These are phyloP conservation scores for Zizania latifolia DNA, from an alignment of 176 grass and related monocot species.

Conservation along the genomic window DNA sequence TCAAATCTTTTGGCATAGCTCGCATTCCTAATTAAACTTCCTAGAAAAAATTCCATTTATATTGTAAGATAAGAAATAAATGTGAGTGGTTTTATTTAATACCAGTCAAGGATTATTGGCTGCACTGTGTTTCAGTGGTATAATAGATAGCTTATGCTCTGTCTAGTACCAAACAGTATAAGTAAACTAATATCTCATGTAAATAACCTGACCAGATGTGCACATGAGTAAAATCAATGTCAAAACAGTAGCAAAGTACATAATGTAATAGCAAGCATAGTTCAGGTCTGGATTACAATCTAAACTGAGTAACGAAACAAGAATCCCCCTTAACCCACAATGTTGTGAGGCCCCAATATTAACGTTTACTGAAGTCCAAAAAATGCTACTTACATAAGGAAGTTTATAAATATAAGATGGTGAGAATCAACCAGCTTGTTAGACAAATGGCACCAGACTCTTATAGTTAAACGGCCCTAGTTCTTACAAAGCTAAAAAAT, in stretches of 20 bases:
- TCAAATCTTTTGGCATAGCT: not conserved
- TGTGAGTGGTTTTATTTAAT: not conserved
- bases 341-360: not conserved
- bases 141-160: not conserved
- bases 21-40: not conserved
- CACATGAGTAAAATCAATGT: too few relatives aligned
- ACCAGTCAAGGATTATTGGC: not conserved
- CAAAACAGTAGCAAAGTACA: not conserved
- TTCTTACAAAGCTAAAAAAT: not conserved
- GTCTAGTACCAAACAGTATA: not conserved
- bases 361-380: not conserved
- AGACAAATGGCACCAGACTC: not conserved
- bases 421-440: not conserved
- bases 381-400: not conserved
- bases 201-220: too few relatives aligned
- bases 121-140: not conserved
- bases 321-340: not conserved
- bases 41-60: not conserved
- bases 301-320: not conserved
- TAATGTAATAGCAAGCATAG: not conserved
- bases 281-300: not conserved
- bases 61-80: constrained; percentile 2
- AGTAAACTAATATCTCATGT: not conserved
- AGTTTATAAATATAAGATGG: not conserved
- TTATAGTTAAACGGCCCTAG: not conserved